These are phyloP conservation scores for Achaetomium macrosporum DNA, from an alignment of 2,329 filamentous ascomycete genomes.

Conservation along the genomic window DNA sequence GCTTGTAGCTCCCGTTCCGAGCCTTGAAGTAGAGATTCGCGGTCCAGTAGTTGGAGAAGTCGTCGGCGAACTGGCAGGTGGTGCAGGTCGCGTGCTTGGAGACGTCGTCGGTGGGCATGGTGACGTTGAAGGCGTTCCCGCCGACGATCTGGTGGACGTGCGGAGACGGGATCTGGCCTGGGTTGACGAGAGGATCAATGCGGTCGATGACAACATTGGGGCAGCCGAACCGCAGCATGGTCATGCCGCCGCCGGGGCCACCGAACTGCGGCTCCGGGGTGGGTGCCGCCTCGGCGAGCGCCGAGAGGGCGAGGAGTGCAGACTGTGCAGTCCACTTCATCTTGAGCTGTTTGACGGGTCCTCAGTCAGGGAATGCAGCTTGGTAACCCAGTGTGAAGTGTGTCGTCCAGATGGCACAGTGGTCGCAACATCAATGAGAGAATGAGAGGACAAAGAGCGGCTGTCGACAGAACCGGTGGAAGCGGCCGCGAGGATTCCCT, in stretches of 20 bases:
- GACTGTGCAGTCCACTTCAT: constrained; percentile 29
- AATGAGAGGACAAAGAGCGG: background rate
- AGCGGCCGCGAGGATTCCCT: background rate
- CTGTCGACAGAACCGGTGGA: background rate
- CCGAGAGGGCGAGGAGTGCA: constrained; percentile 27
- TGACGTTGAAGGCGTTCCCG: constrained; percentile 39
- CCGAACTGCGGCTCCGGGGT: constrained; percentile 26
- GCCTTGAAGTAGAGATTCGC: constrained; percentile 34
- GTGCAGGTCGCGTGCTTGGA: constrained; percentile 36
- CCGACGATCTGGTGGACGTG: constrained; percentile 56
- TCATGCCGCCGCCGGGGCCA: constrained; percentile 18
- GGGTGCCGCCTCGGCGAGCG: constrained; percentile 28
- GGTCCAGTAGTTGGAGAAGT: constrained; percentile 34
- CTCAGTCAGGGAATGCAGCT: background rate
- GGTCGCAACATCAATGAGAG: background rate
- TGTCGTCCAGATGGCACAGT: background rate
- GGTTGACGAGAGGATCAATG: constrained; percentile 33
- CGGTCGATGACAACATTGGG: constrained; percentile 46
- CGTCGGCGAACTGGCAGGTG: constrained; percentile 34
- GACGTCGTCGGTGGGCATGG: constrained; percentile 35
- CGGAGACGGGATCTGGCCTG: constrained; percentile 42
- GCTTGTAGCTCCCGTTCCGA: constrained; percentile 33
- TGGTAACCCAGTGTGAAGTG: background rate
- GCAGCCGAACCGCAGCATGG: constrained; percentile 30
- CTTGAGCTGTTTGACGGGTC: background rate